A percentile compares a stretch with the other conserved stretches of the same genome.
phyloP scores from a whole-genome alignment of 2,329 filamentous ascomycete species.

The Madurella fahalii region DNA sequence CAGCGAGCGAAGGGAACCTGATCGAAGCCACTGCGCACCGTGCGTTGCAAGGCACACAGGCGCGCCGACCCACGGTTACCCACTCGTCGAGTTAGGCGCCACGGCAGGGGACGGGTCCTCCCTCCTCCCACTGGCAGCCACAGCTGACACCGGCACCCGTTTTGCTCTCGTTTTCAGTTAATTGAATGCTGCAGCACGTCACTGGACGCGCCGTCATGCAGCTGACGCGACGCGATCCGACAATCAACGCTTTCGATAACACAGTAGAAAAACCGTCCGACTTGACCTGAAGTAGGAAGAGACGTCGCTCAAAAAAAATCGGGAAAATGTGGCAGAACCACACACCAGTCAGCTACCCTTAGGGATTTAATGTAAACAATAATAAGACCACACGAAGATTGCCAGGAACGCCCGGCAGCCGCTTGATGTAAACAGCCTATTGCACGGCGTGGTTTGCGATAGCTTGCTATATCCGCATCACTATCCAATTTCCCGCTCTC shows the following conservation, averaged over 20 bases:
- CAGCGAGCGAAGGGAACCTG: constrained; percentile 15
- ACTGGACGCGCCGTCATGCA: constrained; percentile 12
- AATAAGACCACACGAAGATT: background rate
- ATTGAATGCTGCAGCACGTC: constrained; percentile 18
- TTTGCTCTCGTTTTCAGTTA: constrained; percentile 8
- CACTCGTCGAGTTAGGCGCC: constrained; percentile 10
- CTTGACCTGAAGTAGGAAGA: background rate
- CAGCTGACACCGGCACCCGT: constrained; percentile 2
- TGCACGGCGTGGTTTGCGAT: background rate
- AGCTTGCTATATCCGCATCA: constrained; percentile 5
- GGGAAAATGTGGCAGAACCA: no score
- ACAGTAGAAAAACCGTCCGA: background rate
- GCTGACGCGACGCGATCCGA: constrained; percentile 15
- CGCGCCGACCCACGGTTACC: constrained; percentile 12
- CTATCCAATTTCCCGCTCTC: constrained; percentile 11
- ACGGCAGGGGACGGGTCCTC: constrained; percentile 11
- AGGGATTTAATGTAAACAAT: constrained; percentile 3
- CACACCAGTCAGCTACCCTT: no score
- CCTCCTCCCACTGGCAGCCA: constrained; percentile 12
- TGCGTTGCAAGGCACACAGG: constrained; percentile 6
- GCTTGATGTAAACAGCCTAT: constrained; percentile 4
- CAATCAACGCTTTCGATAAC: background rate
- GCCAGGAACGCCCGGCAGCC: background rate
- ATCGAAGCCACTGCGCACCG: constrained; percentile 15
- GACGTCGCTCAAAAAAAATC: background rate